Conservation (phyloP, 1,284 basidiomycete species). For the Peniophora sp. region DNA sequence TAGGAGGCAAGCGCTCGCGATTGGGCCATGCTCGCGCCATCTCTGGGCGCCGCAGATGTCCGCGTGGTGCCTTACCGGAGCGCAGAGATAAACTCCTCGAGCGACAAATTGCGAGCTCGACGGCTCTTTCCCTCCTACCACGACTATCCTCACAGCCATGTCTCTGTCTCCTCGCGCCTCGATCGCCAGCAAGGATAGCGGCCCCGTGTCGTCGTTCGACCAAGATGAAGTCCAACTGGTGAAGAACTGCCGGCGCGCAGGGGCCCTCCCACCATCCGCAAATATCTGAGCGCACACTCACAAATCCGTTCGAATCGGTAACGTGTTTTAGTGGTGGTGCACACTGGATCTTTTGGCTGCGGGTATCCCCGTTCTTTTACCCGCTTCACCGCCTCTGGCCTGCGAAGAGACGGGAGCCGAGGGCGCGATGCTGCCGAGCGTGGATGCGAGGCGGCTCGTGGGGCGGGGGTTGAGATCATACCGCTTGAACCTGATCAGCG, state of each 20-base stretch:
- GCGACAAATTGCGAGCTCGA: too few relatives aligned
- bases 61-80: too few relatives aligned
- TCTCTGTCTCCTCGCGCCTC: constrained; percentile 6
- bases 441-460: constrained; percentile 16
- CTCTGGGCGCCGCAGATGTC: too few relatives aligned
- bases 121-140: constrained; percentile 1
- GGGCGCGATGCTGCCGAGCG: constrained; percentile 1
- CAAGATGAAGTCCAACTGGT: constrained; percentile 59
- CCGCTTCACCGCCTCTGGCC: constrained; percentile 3
- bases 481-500: constrained; percentile 93
- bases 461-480: constrained; percentile 80
- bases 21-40: too few relatives aligned
- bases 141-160: constrained; percentile 10
- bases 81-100: too few relatives aligned
- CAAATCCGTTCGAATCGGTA: constrained; percentile 43
- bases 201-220: constrained; percentile 28
- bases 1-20: too few relatives aligned
- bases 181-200: constrained; percentile 9
- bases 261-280: constrained; percentile 11
- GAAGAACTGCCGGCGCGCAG: constrained; percentile 21
- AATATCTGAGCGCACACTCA: constrained; percentile 14
- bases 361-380: constrained; percentile 60
- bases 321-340: constrained; percentile 55
- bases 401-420: too few relatives aligned
- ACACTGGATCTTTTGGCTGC: constrained; percentile 67